phyloP scores from a whole-genome alignment of 257 asterid species.

The Gentiana macrophylla region DNA sequence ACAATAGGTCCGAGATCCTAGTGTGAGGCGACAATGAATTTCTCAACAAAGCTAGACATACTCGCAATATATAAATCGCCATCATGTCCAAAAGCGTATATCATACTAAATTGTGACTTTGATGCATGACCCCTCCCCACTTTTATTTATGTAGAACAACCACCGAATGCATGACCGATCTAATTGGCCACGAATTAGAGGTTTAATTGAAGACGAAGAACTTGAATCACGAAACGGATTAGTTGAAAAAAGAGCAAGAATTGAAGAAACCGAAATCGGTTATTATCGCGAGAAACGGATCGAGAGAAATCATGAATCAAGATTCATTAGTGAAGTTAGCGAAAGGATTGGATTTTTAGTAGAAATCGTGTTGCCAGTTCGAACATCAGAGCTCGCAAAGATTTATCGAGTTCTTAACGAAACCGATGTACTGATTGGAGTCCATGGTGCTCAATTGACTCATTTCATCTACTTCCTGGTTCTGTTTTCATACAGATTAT shows the following conservation, averaged over 20 bases:
- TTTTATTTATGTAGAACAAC: no score
- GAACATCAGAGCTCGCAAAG: constrained; percentile 38
- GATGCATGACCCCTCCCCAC: no score
- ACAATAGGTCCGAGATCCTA: no score
- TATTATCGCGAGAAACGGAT: constrained; percentile 48
- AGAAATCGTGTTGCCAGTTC: constrained; percentile 38
- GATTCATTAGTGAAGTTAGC: constrained; percentile 39
- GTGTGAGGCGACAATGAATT: no score
- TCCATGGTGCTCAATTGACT: constrained; percentile 88
- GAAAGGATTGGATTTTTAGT: constrained; percentile 54
- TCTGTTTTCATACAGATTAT: constrained; percentile 67
- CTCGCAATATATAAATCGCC: no score
- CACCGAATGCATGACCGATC: constrained; percentile 15
- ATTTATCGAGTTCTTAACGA: constrained; percentile 52
- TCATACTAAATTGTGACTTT: no score
- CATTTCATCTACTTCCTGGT: constrained; percentile 66
- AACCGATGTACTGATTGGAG: constrained; percentile 72
- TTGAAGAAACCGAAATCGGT: constrained; percentile 34
- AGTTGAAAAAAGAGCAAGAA: constrained; percentile 1
- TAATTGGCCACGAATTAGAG: constrained; percentile 31
- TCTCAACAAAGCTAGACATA: no score
- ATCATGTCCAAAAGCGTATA: no score
- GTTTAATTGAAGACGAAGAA: constrained; percentile 26
- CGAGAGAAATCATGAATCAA: constrained; percentile 56
- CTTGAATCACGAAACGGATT: constrained; percentile 9